Conservation (phyloP, 306 rosid genomes). For the Corylus heterophylla region DNA sequence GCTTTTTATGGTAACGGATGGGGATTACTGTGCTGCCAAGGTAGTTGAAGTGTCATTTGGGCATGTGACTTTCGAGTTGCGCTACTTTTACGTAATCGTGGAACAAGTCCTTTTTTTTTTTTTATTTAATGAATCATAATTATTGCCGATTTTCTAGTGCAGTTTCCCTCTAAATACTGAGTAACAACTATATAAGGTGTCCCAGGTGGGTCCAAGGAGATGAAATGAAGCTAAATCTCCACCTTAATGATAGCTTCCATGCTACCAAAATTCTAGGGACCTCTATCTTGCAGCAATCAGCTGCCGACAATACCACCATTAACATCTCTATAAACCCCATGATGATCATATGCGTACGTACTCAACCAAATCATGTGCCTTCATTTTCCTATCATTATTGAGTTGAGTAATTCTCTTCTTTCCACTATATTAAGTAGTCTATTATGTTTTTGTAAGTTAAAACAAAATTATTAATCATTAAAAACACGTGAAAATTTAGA, state of each 20-base stretch:
- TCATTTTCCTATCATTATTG: background rate
- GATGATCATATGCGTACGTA: too few species aligned
- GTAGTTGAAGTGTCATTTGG: constrained; percentile 41
- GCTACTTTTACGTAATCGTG: background rate
- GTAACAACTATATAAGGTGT: too few species aligned
- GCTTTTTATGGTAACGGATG: too few species aligned
- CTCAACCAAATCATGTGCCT: background rate
- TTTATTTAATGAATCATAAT: constrained; percentile 5
- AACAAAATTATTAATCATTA: too few species aligned
- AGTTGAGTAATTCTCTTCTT: too few species aligned
- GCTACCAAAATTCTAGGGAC: constrained; percentile 10
- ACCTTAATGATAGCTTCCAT: background rate
- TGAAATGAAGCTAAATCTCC: constrained; percentile 13
- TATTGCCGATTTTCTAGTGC: constrained; percentile 22
- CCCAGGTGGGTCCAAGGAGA: constrained; percentile 39
- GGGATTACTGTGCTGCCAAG: background rate
- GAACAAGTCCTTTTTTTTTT: background rate
- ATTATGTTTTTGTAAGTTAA: too few species aligned
- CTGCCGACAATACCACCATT: background rate
- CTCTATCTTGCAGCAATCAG: constrained; percentile 15
- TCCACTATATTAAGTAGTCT: too few species aligned
- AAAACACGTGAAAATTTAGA: too few species aligned
- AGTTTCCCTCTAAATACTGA: background rate
- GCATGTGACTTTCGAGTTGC: background rate
- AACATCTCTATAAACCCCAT: background rate